A percentile compares a stretch with the other conserved stretches of the same genome.
Conservation (phyloP, 164 flowering plant genomes). For the Vitis rotundifolia region DNA sequence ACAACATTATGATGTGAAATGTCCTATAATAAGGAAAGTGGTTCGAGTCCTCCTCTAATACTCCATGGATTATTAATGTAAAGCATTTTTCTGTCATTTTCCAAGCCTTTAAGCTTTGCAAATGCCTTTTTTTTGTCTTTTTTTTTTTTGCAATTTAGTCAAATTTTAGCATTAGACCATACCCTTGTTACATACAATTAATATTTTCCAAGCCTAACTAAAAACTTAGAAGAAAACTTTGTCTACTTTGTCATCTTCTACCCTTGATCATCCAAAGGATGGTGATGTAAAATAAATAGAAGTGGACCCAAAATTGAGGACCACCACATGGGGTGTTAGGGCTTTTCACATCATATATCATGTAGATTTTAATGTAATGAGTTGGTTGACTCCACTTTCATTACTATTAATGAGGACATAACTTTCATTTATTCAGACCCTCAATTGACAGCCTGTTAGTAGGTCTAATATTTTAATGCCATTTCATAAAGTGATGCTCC, state of each 20-base stretch:
- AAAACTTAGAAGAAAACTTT: too few species aligned
- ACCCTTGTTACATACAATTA: too few species aligned
- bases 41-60: too few species aligned
- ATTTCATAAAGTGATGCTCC: slow-evolving; percentile 3
- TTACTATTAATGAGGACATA: slow-evolving; percentile 8
- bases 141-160: too few species aligned
- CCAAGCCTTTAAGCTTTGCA: too few species aligned
- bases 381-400: slow-evolving; percentile 24
- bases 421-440: slow-evolving; percentile 19
- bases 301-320: slow-evolving; percentile 14
- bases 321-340: slow-evolving; percentile 31
- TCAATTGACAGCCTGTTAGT: slow-evolving; percentile 31
- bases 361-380: slow-evolving; percentile 3
- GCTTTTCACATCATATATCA: slow-evolving; percentile 17
- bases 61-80: too few species aligned
- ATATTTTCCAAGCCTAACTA: too few species aligned
- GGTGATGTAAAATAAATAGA: slow-evolving; percentile 1
- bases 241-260: neutral
- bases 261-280: slow-evolving; percentile 6
- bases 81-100: too few species aligned
- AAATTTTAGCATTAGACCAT: too few species aligned
- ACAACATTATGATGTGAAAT: too few species aligned
- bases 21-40: too few species aligned
- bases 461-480: slow-evolving; percentile 20
- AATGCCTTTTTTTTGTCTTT: too few species aligned